Evolutionary conservation across 1,139 yeast genomes (phyloP).

Genomic region (Sugiyamaella japonica): DNA sequence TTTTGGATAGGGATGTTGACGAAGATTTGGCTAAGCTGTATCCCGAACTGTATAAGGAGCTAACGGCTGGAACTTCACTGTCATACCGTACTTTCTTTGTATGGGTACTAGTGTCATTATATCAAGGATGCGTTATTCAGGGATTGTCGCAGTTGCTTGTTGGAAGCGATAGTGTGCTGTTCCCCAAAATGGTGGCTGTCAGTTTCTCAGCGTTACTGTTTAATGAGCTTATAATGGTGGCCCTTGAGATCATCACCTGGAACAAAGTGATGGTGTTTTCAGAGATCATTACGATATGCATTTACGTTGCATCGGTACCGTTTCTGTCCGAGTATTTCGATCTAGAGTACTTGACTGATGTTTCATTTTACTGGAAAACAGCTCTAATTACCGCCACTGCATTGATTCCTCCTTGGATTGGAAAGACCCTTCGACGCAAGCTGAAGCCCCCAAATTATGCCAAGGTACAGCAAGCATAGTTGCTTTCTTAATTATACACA

Average conservation of each 20-base stretch:
- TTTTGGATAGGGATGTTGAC: constrained; percentile 86
- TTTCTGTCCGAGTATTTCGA: constrained; percentile 83
- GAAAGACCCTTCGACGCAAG: constrained; percentile 68
- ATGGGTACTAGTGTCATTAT: constrained; percentile 86
- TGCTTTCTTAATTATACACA: neutral
- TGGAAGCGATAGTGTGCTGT: constrained; percentile 55
- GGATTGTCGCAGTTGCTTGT: constrained; percentile 74
- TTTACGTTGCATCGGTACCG: constrained; percentile 76
- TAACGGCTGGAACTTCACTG: constrained; percentile 82
- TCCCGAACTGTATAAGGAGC: constrained; percentile 92
- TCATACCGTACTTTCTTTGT: constrained; percentile 85
- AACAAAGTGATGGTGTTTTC: constrained; percentile 72
- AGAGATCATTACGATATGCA: constrained; percentile 64
- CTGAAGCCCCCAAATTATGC: constrained; percentile 95
- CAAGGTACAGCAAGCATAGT: constrained; percentile 78
- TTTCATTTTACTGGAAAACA: constrained; percentile 66
- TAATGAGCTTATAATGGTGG: constrained; percentile 93
- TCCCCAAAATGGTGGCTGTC: constrained; percentile 77
- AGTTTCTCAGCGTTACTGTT: constrained; percentile 77
- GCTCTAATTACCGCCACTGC: constrained; percentile 65
- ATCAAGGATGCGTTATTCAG: constrained; percentile 82
- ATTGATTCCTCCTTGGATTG: constrained; percentile 86
- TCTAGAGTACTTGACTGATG: constrained; percentile 55
- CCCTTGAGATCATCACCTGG: constrained; percentile 89
- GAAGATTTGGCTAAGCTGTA: constrained; percentile 85